Evolutionary conservation across 2,329 filamentous ascomycete species (phyloP), one percentile per base, ranked within the genome.

Genomic region (Rhinocladiella similis): DNA sequence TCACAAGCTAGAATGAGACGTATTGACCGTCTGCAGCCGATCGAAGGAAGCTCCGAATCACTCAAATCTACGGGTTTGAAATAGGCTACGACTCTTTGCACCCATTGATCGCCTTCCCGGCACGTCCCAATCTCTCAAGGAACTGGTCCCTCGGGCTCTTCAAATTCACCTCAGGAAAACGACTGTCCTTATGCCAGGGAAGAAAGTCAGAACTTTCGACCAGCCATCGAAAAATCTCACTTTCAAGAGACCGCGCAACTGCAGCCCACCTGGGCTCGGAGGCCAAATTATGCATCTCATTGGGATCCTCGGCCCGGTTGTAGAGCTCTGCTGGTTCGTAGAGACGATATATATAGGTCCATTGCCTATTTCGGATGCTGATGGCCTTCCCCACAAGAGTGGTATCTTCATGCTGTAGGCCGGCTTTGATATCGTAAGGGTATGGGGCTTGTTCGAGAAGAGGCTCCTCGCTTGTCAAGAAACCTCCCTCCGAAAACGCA

Each of bases 251-350:
- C 42, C 72, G 53, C 14, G 16, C 25, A 5, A 53, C 42, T 9
- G 22, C 3, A 19, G 60, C 46, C 48, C 76, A 66, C 27, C 67
- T 63, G 0, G 67, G 49, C 14, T 77, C 68, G 1, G 58, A 56
- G 3, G 72, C 75, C 9, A 80, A 66, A 59, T 80, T 80, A 3
- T 69, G 58, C 5, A 81, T 68, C 67, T 76, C 76, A 5, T 71
- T 64, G 0, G 70, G 69, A 47, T 78, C 76, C 1, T 67, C 54
- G 0, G 59, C 45, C 1, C 73, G 70, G 52, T 72, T 62, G 53
- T 80, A 79, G 13, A 80, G 63, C 69, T 80, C 77, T 0, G 69
- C 62, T 0, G 73, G 69, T 57, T 80, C 77, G 50, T 79, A 79
- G 1, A 79, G 59, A 1, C 75, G 68, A 48, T 79, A 80, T 0